These are phyloP conservation scores for Alternaria alternata DNA, from an alignment of 2,329 filamentous ascomycete species.

Conservation along the genomic window DNA sequence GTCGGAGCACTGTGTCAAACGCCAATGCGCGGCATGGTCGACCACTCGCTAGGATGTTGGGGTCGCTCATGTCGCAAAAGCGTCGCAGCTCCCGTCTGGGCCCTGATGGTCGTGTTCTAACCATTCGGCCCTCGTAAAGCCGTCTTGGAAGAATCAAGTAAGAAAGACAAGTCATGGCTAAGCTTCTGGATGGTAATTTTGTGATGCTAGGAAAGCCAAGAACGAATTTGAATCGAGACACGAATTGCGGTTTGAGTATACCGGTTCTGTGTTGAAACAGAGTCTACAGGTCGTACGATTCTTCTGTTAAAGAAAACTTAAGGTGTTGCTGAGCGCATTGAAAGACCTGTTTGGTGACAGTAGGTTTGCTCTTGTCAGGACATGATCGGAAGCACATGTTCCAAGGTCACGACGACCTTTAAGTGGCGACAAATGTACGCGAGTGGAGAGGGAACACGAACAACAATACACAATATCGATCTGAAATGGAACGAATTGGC, in stretches of 20 bases:
- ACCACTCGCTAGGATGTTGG: slow-evolving; percentile 16
- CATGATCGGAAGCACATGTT: neutral
- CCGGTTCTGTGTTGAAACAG: slow-evolving; percentile 5
- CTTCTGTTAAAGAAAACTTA: neutral
- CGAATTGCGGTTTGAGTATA: neutral
- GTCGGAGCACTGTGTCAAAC: slow-evolving; percentile 16
- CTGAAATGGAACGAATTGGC: neutral
- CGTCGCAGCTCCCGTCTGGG: slow-evolving; percentile 20
- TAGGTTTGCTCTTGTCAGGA: neutral
- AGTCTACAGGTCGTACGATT: neutral
- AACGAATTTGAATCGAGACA: neutral
- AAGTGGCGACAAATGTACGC: neutral
- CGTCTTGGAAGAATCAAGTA: neutral
- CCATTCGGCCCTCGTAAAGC: neutral
- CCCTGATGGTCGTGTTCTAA: slow-evolving; percentile 2
- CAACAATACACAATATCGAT: neutral
- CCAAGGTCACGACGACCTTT: neutral
- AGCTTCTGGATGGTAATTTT: neutral
- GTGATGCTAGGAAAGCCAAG: slow-evolving; percentile 2
- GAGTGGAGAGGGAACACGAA: neutral
- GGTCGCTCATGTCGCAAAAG: slow-evolving; percentile 20
- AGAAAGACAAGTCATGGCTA: neutral
- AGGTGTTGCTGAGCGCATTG: neutral
- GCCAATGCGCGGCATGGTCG: slow-evolving; percentile 15
- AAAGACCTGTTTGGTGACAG: neutral